These are phyloP conservation scores for Deakozyma indianensis DNA, from an alignment of 805 yeast genomes.

Conservation along the genomic window DNA sequence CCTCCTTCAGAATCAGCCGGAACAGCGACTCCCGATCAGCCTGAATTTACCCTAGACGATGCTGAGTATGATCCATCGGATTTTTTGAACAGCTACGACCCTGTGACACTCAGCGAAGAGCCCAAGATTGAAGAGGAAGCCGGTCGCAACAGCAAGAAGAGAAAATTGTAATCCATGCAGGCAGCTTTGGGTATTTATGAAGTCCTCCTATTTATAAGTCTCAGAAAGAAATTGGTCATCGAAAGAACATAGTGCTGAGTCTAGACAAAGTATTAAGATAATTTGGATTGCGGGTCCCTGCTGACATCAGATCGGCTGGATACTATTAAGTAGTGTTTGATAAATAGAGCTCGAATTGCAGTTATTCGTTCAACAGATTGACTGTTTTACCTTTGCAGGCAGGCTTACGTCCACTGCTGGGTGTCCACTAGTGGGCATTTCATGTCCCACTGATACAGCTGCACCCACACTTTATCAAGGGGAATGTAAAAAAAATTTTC, in stretches of 20 bases:
- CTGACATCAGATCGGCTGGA: no score
- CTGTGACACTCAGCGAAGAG: not conserved
- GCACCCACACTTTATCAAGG: no score
- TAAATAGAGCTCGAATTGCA: no score
- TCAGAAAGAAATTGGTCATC: not conserved
- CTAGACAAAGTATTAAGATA: no score
- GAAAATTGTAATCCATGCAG: not conserved
- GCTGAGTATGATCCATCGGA: not conserved
- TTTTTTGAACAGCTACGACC: not conserved
- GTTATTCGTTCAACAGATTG: no score
- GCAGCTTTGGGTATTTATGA: not conserved
- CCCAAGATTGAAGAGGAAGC: not conserved
- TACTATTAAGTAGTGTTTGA: no score
- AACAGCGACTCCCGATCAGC: not conserved
- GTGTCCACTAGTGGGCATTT: no score
- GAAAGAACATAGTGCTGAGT: no score
- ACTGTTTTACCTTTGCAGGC: no score
- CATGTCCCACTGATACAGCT: no score
- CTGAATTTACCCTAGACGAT: not conserved
- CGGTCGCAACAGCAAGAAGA: not conserved
- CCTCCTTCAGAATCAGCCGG: not conserved
- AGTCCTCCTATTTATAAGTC: not conserved
- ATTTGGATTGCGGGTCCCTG: no score
- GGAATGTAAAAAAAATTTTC: not conserved
- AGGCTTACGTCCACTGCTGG: no score